These are phyloP conservation scores for Trichoderma oligosporum DNA, from an alignment of 2,329 filamentous ascomycete genomes.

Conservation along the genomic window DNA sequence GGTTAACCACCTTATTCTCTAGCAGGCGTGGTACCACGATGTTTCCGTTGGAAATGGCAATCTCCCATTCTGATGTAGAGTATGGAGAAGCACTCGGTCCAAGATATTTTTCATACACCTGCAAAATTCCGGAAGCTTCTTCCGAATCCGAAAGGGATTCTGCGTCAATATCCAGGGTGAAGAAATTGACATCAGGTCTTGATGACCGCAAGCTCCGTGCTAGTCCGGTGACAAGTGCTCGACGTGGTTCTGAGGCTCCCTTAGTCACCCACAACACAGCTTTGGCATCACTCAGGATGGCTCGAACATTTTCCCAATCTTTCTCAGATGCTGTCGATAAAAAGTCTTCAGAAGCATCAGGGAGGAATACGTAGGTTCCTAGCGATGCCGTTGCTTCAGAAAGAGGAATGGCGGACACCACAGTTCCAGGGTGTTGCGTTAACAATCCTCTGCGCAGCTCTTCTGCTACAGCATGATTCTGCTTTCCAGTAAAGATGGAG, in stretches of 20 bases:
- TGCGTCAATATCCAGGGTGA: slow-evolving; percentile 2
- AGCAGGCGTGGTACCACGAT: slow-evolving; percentile 16
- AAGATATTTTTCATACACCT: slow-evolving; percentile 12
- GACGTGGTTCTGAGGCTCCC: neutral
- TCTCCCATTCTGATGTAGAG: slow-evolving; percentile 15
- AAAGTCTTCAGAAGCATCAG: neutral
- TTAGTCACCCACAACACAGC: slow-evolving; percentile 17
- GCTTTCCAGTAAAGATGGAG: slow-evolving; percentile 3
- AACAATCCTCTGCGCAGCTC: neutral
- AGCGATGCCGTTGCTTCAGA: neutral
- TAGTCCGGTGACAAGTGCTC: slow-evolving; percentile 1
- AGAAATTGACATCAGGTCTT: neutral
- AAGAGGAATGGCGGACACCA: neutral
- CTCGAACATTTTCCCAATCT: neutral
- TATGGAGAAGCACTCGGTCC: slow-evolving; percentile 12
- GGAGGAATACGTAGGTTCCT: slow-evolving; percentile 11
- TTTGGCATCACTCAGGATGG: neutral
- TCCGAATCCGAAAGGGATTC: neutral
- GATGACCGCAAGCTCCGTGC: slow-evolving; percentile 4
- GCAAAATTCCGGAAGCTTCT: neutral
- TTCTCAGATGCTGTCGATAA: neutral
- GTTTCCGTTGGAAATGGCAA: slow-evolving; percentile 11
- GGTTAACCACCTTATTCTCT: neutral
- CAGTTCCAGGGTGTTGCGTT: neutral
- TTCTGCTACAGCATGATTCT: neutral